These are phyloP conservation scores for Volvox reticuliferus DNA, from an alignment of 139 green algal genomes.

Conservation along the genomic window DNA sequence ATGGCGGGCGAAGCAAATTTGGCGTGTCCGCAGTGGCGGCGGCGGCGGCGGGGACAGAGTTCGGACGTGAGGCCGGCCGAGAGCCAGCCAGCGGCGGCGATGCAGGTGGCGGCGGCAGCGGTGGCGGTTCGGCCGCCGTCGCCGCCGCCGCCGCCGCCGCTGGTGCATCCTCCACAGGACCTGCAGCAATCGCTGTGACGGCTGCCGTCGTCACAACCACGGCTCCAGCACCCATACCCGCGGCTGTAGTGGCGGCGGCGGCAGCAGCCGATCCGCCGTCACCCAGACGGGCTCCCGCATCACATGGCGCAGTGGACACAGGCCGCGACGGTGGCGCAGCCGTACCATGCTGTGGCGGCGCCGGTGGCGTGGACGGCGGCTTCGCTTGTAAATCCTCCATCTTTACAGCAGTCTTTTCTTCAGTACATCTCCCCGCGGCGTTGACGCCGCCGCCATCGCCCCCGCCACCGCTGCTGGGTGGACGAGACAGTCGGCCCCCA, in stretches of 20 bases:
- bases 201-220: too few relatives aligned
- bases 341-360: too few relatives aligned
- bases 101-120: too few relatives aligned
- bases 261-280: neutral
- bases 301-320: neutral
- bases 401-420: neutral
- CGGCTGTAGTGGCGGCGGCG: neutral
- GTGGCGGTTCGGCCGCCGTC: too few relatives aligned
- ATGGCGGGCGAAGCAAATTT: neutral
- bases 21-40: neutral
- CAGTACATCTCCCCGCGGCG: neutral
- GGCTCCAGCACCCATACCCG: too few relatives aligned
- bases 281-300: too few relatives aligned
- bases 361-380: neutral
- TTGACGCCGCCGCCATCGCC: neutral
- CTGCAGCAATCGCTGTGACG: too few relatives aligned
- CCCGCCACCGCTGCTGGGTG: neutral
- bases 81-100: neutral
- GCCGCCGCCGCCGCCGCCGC: too few relatives aligned
- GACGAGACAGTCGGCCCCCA: neutral
- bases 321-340: neutral
- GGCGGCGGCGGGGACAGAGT: neutral
- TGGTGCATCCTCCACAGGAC: neutral
- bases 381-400: too few relatives aligned
- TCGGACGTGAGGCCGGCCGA: neutral